Evolutionary conservation across 768 basidiomycete genomes (phyloP).

Genomic region (Pholiota molesta): DNA sequence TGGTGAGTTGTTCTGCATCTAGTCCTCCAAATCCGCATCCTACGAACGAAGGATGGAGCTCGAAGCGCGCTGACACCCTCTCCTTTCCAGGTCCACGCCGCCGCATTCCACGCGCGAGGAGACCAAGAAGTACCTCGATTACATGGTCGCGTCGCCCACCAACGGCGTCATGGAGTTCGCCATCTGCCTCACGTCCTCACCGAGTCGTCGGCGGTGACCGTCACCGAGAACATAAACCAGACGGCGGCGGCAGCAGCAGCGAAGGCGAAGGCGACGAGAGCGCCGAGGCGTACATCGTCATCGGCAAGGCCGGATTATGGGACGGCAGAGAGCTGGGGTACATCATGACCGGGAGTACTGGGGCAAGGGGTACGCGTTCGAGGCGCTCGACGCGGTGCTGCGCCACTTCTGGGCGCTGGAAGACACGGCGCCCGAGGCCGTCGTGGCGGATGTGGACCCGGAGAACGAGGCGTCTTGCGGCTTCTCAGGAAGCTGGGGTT

Average conservation of each 20-base stretch:
- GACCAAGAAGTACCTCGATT: slow-evolving; percentile 21
- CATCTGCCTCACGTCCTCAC: slow-evolving; percentile 19
- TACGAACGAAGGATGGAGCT: background rate
- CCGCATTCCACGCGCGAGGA: slow-evolving; percentile 16
- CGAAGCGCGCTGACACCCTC: background rate
- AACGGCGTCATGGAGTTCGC: slow-evolving; percentile 27
- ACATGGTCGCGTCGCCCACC: slow-evolving; percentile 21
- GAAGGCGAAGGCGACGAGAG: background rate
- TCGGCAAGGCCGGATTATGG: slow-evolving; percentile 26
- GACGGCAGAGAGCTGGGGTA: slow-evolving; percentile 27
- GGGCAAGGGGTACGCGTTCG: slow-evolving; percentile 27
- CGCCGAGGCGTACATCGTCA: slow-evolving; percentile 3
- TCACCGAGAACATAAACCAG: background rate
- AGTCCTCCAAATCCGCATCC: background rate
- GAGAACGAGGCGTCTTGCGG: slow-evolving; percentile 20
- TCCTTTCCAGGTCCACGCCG: slow-evolving; percentile 20
- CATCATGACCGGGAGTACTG: slow-evolving; percentile 25
- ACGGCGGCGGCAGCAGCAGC: background rate
- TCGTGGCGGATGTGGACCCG: slow-evolving; percentile 28
- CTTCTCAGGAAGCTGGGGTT: slow-evolving; percentile 25
- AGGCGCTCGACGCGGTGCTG: slow-evolving; percentile 24
- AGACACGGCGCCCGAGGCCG: background rate
- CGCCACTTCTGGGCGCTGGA: slow-evolving; percentile 18
- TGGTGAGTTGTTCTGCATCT: slow-evolving; percentile 15
- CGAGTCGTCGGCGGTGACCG: slow-evolving; percentile 1